phyloP scores from a whole-genome alignment of 805 yeast genomes.

The Maudiozyma pseudohumilis region DNA sequence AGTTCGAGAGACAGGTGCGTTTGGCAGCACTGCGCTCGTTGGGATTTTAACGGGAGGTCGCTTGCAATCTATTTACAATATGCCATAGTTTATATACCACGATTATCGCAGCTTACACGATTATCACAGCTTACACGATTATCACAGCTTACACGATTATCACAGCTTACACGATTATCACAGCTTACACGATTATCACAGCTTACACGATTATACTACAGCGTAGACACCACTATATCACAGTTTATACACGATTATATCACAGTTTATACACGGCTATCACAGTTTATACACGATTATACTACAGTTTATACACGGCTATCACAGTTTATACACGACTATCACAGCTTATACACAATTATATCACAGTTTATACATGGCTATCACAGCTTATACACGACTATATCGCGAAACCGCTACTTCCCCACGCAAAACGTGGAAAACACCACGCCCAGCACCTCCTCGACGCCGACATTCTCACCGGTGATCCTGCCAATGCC shows the following conservation, averaged over 20 bases:
- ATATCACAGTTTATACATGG: background rate
- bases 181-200: too few relatives aligned
- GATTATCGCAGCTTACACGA: too few relatives aligned
- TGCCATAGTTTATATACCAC: background rate
- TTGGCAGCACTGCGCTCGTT: slow-evolving; percentile 59
- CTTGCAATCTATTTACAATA: too few relatives aligned
- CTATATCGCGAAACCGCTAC: slow-evolving; percentile 31
- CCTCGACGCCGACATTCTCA: slow-evolving; percentile 78
- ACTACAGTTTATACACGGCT: background rate
- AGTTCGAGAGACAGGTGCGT: slow-evolving; percentile 56
- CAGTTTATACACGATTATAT: too few relatives aligned
- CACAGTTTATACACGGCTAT: too few relatives aligned
- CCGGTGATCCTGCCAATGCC: slow-evolving; percentile 94
- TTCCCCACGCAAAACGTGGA: slow-evolving; percentile 92
- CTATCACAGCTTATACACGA: background rate
- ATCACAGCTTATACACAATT: background rate
- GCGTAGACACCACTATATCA: background rate
- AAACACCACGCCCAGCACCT: slow-evolving; percentile 82
- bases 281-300: background rate
- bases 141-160: too few relatives aligned
- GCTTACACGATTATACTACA: too few relatives aligned
- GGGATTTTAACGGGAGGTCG: slow-evolving; percentile 60
- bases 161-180: too few relatives aligned
- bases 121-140: too few relatives aligned
- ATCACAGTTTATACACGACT: background rate